A percentile compares a stretch with the other conserved stretches of the same genome.
Conservation (phyloP, 345 rosid genomes). For the Laguncularia racemosa region DNA sequence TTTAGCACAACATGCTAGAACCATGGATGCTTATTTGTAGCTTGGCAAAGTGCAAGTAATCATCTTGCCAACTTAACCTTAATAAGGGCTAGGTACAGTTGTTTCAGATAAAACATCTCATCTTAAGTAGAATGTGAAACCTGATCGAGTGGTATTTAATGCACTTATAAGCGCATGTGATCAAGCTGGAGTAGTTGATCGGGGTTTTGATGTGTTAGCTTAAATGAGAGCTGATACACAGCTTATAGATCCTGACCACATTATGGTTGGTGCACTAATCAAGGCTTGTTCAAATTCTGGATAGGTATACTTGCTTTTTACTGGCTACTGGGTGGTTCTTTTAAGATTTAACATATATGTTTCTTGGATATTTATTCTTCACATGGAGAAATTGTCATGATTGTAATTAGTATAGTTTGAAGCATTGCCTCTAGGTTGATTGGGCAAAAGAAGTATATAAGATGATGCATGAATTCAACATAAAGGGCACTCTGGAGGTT, state of each 20-base stretch:
- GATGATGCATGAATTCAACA: slow-evolving; percentile 60
- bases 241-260: slow-evolving; percentile 93
- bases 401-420: slow-evolving; percentile 7
- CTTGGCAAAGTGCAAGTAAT: no score
- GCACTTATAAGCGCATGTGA: slow-evolving; percentile 98
- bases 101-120: no score
- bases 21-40: no score
- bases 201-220: slow-evolving; percentile 94
- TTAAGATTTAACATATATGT: no score
- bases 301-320: slow-evolving; percentile 33
- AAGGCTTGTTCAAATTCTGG: slow-evolving; percentile 86
- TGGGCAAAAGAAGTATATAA: slow-evolving; percentile 74
- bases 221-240: slow-evolving; percentile 81
- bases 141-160: slow-evolving; percentile 97
- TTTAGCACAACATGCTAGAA: no score
- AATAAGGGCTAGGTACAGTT: no score
- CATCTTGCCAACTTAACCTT: no score
- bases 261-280: slow-evolving; percentile 82
- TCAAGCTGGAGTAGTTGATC: slow-evolving; percentile 91
- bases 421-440: slow-evolving; percentile 47
- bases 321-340: slow-evolving; percentile 6
- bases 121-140: slow-evolving; percentile 99
- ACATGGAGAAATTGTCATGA: neutral
- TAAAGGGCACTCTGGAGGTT: slow-evolving; percentile 89
- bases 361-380: no score